phyloP scores from a whole-genome alignment of 129 eudicot species.

The Tagetes erecta region DNA sequence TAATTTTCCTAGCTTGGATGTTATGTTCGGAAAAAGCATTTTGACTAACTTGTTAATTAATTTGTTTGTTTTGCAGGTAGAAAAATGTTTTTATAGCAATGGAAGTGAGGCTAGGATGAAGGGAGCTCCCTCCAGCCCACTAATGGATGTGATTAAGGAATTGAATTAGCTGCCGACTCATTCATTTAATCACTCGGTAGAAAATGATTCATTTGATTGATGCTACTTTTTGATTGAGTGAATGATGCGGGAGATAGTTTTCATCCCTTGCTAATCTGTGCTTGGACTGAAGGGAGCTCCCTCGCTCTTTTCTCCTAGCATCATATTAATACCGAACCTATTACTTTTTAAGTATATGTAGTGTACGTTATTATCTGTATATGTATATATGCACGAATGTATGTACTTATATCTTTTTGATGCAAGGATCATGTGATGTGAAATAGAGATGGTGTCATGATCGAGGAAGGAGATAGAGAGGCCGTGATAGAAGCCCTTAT shows the following conservation, averaged over 20 bases:
- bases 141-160: conserved; percentile 74
- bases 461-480: no score
- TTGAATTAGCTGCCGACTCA: conserved; percentile 98
- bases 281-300: conserved; percentile 99
- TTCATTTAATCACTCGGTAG: conserved; percentile 78
- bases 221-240: conserved; percentile 93
- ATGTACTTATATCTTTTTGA: no score
- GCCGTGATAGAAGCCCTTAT: no score
- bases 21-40: background rate
- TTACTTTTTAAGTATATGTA: no score
- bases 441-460: no score
- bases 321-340: no score
- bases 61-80: background rate
- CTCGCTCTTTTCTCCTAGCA: conserved; percentile 32
- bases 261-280: conserved; percentile 72
- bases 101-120: background rate
- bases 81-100: background rate
- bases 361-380: no score
- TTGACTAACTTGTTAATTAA: background rate
- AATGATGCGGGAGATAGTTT: conserved; percentile 99
- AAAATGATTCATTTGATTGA: conserved; percentile 30
- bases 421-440: no score
- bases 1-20: no score
- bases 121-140: conserved; percentile 99
- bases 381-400: background rate